These are phyloP conservation scores for Ilyonectria mors-panacis DNA, from an alignment of 2,329 filamentous ascomycete species.

Conservation along the genomic window DNA sequence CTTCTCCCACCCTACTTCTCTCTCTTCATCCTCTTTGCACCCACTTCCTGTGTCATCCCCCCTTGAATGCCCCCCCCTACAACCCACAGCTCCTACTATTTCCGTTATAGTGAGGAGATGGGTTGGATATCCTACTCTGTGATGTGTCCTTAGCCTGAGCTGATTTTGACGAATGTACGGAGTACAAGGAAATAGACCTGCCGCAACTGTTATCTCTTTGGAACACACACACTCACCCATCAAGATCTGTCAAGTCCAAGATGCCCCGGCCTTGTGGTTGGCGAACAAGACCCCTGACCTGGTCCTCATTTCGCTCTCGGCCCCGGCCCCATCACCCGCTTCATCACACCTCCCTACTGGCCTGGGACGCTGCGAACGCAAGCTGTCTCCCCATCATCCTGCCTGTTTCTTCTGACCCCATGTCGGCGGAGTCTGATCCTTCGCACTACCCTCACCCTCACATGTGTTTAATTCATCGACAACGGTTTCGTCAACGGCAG, in stretches of 20 bases:
- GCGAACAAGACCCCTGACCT: conserved; percentile 44
- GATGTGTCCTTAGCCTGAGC: not conserved
- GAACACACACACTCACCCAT: conserved; percentile 32
- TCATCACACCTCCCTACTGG: conserved; percentile 48
- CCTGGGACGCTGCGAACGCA: conserved; percentile 40
- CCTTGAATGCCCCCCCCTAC: not conserved
- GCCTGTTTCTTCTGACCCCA: conserved; percentile 42
- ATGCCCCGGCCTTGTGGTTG: conserved; percentile 48
- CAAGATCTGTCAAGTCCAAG: conserved; percentile 46
- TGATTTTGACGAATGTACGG: not conserved
- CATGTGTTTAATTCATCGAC: conserved; percentile 48
- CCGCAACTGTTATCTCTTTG: conserved; percentile 41
- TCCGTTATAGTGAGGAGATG: not conserved
- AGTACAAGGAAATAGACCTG: conserved; percentile 33
- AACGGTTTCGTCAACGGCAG: conserved; percentile 42
- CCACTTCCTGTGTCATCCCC: not conserved
- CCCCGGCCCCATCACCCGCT: conserved; percentile 49
- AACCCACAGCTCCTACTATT: not conserved
- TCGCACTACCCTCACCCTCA: conserved; percentile 44
- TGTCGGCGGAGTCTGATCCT: conserved; percentile 49
- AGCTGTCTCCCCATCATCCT: conserved; percentile 46
- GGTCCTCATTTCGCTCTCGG: conserved; percentile 49
- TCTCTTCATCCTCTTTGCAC: not conserved
- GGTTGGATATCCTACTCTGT: not conserved
- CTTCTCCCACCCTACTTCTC: not conserved